Evolutionary conservation across 2,329 filamentous ascomycete genomes (phyloP).

Genomic region (Pseudogymnoascus sp.): DNA sequence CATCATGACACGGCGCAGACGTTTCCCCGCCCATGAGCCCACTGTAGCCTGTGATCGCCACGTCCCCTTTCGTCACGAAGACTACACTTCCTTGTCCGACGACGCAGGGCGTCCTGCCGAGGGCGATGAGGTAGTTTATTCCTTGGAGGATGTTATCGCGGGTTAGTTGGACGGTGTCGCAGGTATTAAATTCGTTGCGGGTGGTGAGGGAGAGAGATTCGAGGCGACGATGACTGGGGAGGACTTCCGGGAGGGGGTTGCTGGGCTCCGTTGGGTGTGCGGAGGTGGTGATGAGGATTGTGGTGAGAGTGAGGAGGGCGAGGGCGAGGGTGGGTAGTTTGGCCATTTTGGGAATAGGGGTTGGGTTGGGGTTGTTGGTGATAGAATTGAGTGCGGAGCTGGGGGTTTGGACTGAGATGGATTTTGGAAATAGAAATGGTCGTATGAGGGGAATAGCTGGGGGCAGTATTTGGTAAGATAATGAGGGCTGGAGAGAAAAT

Average conservation of each 20-base stretch:
- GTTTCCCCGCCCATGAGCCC: not conserved
- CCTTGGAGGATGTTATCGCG: not conserved
- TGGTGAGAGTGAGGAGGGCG: not conserved
- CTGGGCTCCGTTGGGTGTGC: too few relatives aligned
- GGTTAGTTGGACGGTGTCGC: not conserved
- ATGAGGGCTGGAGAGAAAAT: not conserved
- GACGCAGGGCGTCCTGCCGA: not conserved
- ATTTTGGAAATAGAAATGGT: not conserved
- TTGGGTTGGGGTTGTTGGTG: not conserved
- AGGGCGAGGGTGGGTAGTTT: not conserved
- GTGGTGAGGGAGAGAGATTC: not conserved
- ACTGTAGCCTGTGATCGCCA: not conserved
- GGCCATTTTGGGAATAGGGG: not conserved
- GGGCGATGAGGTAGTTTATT: not conserved
- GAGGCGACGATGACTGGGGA: not conserved
- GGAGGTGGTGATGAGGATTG: not conserved
- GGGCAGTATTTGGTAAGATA: not conserved
- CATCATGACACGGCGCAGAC: not conserved
- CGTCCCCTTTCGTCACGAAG: not conserved
- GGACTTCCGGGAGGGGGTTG: not conserved
- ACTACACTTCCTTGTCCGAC: not conserved
- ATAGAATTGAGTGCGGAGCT: not conserved
- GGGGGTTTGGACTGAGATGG: not conserved
- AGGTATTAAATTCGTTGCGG: not conserved
- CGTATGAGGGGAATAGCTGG: not conserved